Conservation (phyloP, 164 flowering plant genomes). For the Magnolia sinica region DNA sequence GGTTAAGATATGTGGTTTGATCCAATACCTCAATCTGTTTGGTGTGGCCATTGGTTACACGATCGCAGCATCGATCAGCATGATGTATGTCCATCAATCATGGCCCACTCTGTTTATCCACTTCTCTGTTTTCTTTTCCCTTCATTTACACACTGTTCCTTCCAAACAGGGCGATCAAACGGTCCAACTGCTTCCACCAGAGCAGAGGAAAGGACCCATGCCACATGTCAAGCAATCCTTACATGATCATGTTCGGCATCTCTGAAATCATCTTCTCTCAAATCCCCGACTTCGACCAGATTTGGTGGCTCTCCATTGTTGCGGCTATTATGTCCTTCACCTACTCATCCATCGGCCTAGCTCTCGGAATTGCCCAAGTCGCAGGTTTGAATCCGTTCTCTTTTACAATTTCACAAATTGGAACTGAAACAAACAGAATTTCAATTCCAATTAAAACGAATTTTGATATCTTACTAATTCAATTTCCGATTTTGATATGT, state of each 20-base stretch:
- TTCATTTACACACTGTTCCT: neutral
- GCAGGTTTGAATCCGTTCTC: constrained; percentile 28
- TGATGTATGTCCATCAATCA: constrained; percentile 13
- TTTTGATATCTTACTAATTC: neutral
- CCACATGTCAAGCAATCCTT: constrained; percentile 40
- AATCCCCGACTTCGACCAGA: constrained; percentile 25
- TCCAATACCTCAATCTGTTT: constrained; percentile 41
- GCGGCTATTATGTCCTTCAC: constrained; percentile 33
- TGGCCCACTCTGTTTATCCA: neutral
- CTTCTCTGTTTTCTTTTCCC: neutral
- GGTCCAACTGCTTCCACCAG: constrained; percentile 49
- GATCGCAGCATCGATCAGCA: constrained; percentile 52
- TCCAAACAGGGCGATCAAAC: constrained; percentile 44
- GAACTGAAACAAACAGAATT: no score
- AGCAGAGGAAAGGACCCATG: constrained; percentile 40
- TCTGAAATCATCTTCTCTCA: constrained; percentile 21
- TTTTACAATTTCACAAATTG: neutral
- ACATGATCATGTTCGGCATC: constrained; percentile 52
- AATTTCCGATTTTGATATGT: neutral
- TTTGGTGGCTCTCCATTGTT: constrained; percentile 26
- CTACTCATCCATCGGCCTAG: constrained; percentile 23
- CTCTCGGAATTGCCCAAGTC: constrained; percentile 33
- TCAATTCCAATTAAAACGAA: no score
- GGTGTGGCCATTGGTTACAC: constrained; percentile 55
- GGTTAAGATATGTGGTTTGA: constrained; percentile 37